Percentiles rank a stretch among this genome's conserved stretches.
Conservation (phyloP, 2,329 filamentous ascomycete species). For the Monosporascus sp. region DNA sequence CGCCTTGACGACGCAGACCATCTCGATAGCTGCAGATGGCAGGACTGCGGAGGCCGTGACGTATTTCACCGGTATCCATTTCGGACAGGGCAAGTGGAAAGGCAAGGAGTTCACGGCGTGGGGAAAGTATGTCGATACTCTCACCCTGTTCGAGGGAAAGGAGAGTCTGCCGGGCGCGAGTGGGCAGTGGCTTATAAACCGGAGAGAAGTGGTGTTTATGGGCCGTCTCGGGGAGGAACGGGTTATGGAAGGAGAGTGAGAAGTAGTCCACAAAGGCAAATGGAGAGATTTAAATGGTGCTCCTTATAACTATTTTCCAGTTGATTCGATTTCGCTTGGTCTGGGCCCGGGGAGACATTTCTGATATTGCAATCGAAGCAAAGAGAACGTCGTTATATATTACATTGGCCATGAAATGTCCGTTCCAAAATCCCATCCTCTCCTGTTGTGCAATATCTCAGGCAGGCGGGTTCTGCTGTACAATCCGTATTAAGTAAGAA, state of each 20-base stretch:
- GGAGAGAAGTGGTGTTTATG: constrained; percentile 1
- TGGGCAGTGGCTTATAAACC: constrained; percentile 3
- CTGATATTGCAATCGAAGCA: no score
- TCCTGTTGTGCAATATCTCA: no score
- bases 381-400: no score
- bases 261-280: not conserved
- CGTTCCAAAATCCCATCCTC: no score
- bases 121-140: constrained; percentile 5
- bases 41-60: constrained; percentile 4
- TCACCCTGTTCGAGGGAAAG: constrained; percentile 1
- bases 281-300: no score
- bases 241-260: constrained; percentile 2
- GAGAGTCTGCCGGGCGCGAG: constrained; percentile 1
- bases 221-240: constrained; percentile 1
- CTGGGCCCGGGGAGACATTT: no score
- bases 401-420: no score
- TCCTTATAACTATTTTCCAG: no score
- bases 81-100: constrained; percentile 7
- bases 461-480: no score
- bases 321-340: no score
- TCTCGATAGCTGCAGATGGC: constrained; percentile 4
- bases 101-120: constrained; percentile 5
- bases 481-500: no score
- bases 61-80: constrained; percentile 9
- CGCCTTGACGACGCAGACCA: constrained; percentile 7